Evolutionary conservation across 2,329 filamentous ascomycete genomes (phyloP), one percentile per base, ranked within the genome.

Genomic region (Colletotrichum limetticola): DNA sequence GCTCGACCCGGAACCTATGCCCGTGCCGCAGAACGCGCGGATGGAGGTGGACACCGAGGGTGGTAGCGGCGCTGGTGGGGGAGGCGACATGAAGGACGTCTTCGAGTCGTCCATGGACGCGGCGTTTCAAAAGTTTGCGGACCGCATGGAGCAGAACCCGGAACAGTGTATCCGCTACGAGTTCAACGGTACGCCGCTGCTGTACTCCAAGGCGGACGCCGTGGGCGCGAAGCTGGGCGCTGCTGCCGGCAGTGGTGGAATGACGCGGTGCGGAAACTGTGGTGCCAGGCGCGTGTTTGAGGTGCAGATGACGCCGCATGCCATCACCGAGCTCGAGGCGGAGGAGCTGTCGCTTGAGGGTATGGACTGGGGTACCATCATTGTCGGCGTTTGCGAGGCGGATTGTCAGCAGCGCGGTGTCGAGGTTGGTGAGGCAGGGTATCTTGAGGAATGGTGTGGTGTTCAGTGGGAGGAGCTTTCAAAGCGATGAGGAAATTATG

Each of bases 311-410:
- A 95, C 93, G 76, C 97, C 97, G 53, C 93, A 97, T 80, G 92
- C 95, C 3, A 99, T 99, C 78, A 91, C 91, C 35, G 93, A 97
- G 86, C 86, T 98, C 66, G 97, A 98, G 85, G 91, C 89, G 11
- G 93, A 95, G 55, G 91, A 93, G 69, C 81, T 91, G 76, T 90
- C 89, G 52, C 78, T 92, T 24, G 88, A 97, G 86, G 97, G 95
- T 0, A 99, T 99, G 97, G 97, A 99, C 79, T 99, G 97, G 97
- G 96, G 96, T 0, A 98, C 95, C 0, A 89, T 99, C 9, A 91
- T 99, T 71, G 86, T 98, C 49, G 95, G 91, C 0, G 95, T 97
- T 8, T 99, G 97, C 81, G 90, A 89, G 76, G 90, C 84, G 79
- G 94, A 98, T 81, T 98, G 97, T 80, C 86, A 88, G 78, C 90